Evolutionary conservation across 805 yeast genomes (phyloP).

Genomic region (Komagataella kurtzmanii): DNA sequence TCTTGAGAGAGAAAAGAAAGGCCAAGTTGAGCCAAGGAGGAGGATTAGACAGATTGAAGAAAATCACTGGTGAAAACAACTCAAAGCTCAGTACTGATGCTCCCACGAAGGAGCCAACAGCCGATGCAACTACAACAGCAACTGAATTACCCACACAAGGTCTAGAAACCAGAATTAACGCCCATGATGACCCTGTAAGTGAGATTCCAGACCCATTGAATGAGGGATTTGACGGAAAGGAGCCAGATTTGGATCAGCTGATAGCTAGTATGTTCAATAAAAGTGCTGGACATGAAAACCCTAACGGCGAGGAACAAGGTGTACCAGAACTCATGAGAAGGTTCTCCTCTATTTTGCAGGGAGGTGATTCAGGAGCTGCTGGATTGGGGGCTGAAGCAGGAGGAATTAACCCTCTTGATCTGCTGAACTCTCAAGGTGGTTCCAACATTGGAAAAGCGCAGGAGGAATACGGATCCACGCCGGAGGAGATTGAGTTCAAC

Average conservation of each 20-base stretch:
- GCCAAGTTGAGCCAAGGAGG: slow-evolving; percentile 43
- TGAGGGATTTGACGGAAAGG: slow-evolving; percentile 1
- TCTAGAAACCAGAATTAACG: slow-evolving; percentile 3
- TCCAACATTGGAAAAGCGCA: background rate
- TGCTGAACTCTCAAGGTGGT: background rate
- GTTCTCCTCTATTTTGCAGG: slow-evolving; percentile 11
- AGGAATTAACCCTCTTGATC: slow-evolving; percentile 1
- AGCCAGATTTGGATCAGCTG: slow-evolving; percentile 7
- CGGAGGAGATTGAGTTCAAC: slow-evolving; percentile 8
- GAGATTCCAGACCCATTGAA: background rate
- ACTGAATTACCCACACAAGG: background rate
- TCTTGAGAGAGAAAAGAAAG: slow-evolving; percentile 51
- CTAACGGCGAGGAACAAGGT: background rate
- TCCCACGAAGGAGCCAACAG: slow-evolving; percentile 13
- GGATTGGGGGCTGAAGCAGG: background rate
- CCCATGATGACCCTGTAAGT: slow-evolving; percentile 2
- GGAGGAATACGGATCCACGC: slow-evolving; percentile 1
- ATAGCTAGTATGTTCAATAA: slow-evolving; percentile 3
- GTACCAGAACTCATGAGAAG: slow-evolving; percentile 14
- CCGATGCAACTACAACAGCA: background rate
- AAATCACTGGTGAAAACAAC: slow-evolving; percentile 26
- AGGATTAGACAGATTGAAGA: slow-evolving; percentile 40
- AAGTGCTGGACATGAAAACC: background rate
- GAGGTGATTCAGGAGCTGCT: slow-evolving; percentile 1
- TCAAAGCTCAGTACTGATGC: slow-evolving; percentile 22